phyloP scores from a whole-genome alignment of 768 basidiomycete species.

The Naganishia randhawae region DNA sequence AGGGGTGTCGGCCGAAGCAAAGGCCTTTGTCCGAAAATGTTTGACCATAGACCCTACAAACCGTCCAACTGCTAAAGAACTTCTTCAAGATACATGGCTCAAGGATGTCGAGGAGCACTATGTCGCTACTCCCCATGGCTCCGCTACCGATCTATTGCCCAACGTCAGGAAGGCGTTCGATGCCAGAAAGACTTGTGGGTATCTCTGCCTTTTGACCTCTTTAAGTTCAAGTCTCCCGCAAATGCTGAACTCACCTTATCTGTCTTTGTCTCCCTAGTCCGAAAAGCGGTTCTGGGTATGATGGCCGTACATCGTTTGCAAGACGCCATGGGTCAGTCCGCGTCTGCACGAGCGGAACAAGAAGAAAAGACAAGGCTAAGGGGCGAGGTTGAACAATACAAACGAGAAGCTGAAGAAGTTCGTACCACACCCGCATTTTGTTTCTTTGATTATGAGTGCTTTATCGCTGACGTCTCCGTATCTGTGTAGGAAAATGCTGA shows the following conservation, averaged over 20 bases:
- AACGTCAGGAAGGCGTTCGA: conserved; percentile 85
- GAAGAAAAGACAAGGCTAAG: conserved; percentile 59
- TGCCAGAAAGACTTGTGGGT: conserved; percentile 77
- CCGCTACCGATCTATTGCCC: conserved; percentile 74
- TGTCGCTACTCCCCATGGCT: conserved; percentile 64
- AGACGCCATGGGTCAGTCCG: conserved; percentile 33
- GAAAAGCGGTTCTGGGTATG: conserved; percentile 79
- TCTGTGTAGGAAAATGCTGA: conserved; percentile 15
- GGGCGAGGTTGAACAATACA: conserved; percentile 64
- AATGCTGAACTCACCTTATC: background rate
- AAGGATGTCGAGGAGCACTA: conserved; percentile 61
- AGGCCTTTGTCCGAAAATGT: conserved; percentile 74
- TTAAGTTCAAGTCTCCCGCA: background rate
- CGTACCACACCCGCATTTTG: conserved; percentile 20
- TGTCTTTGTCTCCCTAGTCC: conserved; percentile 58
- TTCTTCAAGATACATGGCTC: conserved; percentile 76
- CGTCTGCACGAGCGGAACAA: conserved; percentile 35
- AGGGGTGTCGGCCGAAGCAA: conserved; percentile 56
- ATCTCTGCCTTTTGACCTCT: conserved; percentile 1
- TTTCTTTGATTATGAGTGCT: background rate
- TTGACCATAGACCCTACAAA: conserved; percentile 75
- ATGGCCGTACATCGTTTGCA: conserved; percentile 76
- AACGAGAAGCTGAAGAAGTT: conserved; percentile 74
- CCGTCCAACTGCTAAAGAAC: conserved; percentile 74
- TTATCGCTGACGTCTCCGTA: background rate